phyloP scores from a whole-genome alignment of 2,329 filamentous ascomycete species.

The Dactylellina leptospora region DNA sequence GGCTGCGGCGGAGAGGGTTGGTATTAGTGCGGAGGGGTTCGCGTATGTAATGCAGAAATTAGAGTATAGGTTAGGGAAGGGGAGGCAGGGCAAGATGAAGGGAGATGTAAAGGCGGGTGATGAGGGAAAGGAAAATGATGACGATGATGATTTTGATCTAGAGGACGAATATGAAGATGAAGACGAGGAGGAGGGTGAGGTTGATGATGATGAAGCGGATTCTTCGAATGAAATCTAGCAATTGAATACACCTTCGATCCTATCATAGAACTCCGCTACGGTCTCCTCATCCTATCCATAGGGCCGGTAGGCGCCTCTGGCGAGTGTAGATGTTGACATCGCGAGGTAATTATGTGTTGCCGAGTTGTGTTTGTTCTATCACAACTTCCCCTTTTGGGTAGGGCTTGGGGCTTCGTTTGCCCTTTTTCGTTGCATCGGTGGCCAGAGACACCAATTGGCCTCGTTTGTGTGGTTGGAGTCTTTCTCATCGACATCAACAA shows the following conservation, averaged over 20 bases:
- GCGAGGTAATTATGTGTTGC: no score
- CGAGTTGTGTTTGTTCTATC: slow-evolving; percentile 30
- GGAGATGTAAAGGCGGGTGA: background rate
- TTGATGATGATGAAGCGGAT: background rate
- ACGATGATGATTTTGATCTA: background rate
- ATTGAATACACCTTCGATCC: no score
- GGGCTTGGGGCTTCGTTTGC: slow-evolving; percentile 50
- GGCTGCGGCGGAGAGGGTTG: slow-evolving; percentile 31
- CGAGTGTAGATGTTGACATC: no score
- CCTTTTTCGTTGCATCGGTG: slow-evolving; percentile 45
- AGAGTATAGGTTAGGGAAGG: slow-evolving; percentile 27
- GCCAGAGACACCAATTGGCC: slow-evolving; percentile 35
- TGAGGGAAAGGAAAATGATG: background rate
- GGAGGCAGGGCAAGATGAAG: background rate
- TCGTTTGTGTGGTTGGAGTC: slow-evolving; percentile 37
- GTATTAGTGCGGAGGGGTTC: slow-evolving; percentile 18
- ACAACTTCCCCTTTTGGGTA: slow-evolving; percentile 24
- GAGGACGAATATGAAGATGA: slow-evolving; percentile 2
- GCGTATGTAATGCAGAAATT: slow-evolving; percentile 38
- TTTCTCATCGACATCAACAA: slow-evolving; percentile 55
- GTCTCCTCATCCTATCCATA: no score
- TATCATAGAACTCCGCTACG: no score
- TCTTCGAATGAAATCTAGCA: no score
- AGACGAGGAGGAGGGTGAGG: background rate
- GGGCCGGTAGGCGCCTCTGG: no score